phyloP scores from a whole-genome alignment of 352 stramenopile species.

The Globisporangium iwayamae region DNA sequence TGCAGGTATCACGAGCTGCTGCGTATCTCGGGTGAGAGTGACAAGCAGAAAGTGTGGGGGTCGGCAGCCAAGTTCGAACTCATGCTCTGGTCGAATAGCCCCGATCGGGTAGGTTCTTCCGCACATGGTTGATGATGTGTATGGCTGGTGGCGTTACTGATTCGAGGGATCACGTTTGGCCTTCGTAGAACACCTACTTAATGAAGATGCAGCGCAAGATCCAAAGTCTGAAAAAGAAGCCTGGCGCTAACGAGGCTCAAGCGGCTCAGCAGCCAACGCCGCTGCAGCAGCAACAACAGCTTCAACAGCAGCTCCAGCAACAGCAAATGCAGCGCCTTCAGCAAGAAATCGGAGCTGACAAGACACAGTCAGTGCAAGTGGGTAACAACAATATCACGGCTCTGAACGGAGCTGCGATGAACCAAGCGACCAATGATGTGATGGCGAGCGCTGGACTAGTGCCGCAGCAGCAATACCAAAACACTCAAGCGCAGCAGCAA shows the following conservation, averaged over 20 bases:
- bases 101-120: conserved; percentile 42
- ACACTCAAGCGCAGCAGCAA: conserved; percentile 27
- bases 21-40: conserved; percentile 74
- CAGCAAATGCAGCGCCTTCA: conserved; percentile 18
- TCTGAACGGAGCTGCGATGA: conserved; percentile 16
- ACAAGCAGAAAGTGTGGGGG: conserved; percentile 85
- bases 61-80: conserved; percentile 86
- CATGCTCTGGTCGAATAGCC: conserved; percentile 80
- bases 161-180: background rate
- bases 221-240: conserved; percentile 73
- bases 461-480: conserved; percentile 25
- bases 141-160: background rate
- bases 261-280: conserved; percentile 19
- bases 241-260: conserved; percentile 30
- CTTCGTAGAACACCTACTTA: conserved; percentile 65
- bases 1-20: conserved; percentile 80
- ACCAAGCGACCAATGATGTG: conserved; percentile 20
- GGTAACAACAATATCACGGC: conserved; percentile 16
- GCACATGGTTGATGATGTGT: background rate
- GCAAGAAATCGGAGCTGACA: conserved; percentile 17
- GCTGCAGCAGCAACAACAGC: conserved; percentile 20
- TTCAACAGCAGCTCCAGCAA: conserved; percentile 30
- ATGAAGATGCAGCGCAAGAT: conserved; percentile 86
- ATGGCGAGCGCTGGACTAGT: conserved; percentile 12
- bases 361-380: conserved; percentile 5